Base-by-base conservation (phyloP, 1,139 yeast genomes). In the Pichia sp. region DNA sequence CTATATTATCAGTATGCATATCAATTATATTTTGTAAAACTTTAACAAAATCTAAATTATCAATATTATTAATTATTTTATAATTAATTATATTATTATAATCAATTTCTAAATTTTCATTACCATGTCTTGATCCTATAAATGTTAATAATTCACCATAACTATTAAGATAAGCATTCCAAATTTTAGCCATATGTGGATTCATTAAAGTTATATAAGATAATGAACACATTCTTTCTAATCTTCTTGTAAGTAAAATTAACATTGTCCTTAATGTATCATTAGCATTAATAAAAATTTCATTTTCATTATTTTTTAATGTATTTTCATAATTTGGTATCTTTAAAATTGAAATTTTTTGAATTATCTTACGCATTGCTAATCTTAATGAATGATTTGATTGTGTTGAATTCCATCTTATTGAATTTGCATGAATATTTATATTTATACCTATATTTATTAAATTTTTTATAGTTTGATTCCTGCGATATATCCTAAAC, bases 161-260 rank as follows among this genome's bases (percentile, higher is more conserved):
- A 6, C 95, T 82, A 49, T 77, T 71, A 52, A 86, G 67, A 63
- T 90, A 90, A 40, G 82, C 66, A 55, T 78, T 73, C 67, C 87
- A 87, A 23, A 86, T 82, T 55, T 78, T 80, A n/a, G 94, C 83
- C 44, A 90, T 82, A 55, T 87, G 78, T n/a, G 97, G 96, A 59
- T 90, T 90, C 50, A 90, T 66, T 39, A 87, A 84, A 41, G 83
- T 89, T 54, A 90, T 73, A 60, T 87, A 90, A 0, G 96, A 96
- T 43, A 90, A 67, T 40, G 74, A 70, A 50, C 94, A 72, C 53
- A 90, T 78, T 38, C 83, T 83, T 35, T 74, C 72, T 22, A 89
- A 63, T 50, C 96, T 65, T 43, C 78, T 71, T 4, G 83, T 80
- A 50, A 71, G 65, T 48, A 70, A 63, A 6, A 72, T 70, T 8